Evolutionary conservation across 495 filamentous ascomycete species (phyloP), one percentile per base, ranked within the genome.

Genomic region (Penicillium desertorum): DNA sequence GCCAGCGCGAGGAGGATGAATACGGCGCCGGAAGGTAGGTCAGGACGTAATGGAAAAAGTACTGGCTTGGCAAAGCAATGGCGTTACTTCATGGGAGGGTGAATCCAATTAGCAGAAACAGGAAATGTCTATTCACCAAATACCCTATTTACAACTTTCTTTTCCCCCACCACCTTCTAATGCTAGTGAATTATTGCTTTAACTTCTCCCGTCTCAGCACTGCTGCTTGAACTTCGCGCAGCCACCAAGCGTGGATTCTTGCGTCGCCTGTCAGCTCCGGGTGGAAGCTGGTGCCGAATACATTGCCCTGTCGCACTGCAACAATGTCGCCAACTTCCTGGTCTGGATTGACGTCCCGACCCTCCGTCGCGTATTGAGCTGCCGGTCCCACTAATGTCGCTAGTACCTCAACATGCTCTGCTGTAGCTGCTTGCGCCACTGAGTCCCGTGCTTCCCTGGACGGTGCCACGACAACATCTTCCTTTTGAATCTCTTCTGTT

Each of bases 201-300:
- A 69, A 45, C 52, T 71, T 60, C 27, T 66, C 63, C 48, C 66
- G 64, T 58, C 59, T 67, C 43, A 59, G 56, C 57, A 75, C 66
- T 20, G 69, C 71, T 23, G 69, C 65, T 56, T 72, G 70, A 47
- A 97, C 90, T 69, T 92, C 82, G 61, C 80, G 70, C 66, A 98
- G 64, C 94, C 94, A 98, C 94, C 94, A 98, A 4, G 83, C 73
- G 73, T 98, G 94, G 63, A 98, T 97, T 63, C 94, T 80, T 56
- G 83, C 77, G 71, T 98, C 94, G 22, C 84, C 85, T 22, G 93
- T 98, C 66, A 98, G 71, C 71, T 98, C 95, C 0, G 95, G 94
- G 66, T 98, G 95, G 67, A 98, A 98, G 67, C 92, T 96, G 7
- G 91, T 98, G 6, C 91, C 95, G 58, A 98, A 92, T 1, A 96